phyloP scores from a whole-genome alignment of 1,139 yeast species.

The Lipomyces yarrowii region DNA sequence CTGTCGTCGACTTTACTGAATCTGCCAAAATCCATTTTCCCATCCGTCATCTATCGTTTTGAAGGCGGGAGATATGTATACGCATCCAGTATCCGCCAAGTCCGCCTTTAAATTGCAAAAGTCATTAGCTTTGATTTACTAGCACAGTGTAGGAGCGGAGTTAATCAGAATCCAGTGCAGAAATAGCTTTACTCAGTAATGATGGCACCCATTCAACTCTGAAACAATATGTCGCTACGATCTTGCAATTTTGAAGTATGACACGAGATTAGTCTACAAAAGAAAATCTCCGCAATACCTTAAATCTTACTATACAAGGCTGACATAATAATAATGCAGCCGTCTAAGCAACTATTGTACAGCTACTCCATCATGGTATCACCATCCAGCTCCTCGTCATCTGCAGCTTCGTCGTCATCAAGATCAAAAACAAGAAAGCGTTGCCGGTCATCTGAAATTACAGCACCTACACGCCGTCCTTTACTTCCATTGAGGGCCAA shows the following conservation, averaged over 20 bases:
- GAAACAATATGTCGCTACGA: too few species aligned
- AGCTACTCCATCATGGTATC: conserved; percentile 1
- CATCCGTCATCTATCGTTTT: too few species aligned
- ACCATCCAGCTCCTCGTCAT: conserved; percentile 20
- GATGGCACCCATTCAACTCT: not conserved
- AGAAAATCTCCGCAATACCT: not conserved
- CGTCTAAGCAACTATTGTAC: not conserved
- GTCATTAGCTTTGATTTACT: too few species aligned
- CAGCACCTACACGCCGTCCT: conserved; percentile 34
- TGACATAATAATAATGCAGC: not conserved
- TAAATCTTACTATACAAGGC: not conserved
- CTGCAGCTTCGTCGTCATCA: conserved; percentile 33
- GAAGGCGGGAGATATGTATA: too few species aligned
- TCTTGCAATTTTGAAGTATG: too few species aligned
- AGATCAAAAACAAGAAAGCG: conserved; percentile 34
- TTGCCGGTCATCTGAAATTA: conserved; percentile 33
- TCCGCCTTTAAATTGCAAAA: too few species aligned
- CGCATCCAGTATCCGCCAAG: too few species aligned
- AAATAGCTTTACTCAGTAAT: too few species aligned
- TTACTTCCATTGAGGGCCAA: conserved; percentile 32
- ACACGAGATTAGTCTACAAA: not conserved
- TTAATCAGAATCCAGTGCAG: too few species aligned
- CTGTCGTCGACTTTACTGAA: too few species aligned
- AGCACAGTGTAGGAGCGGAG: too few species aligned
- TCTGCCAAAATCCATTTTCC: too few species aligned